Conservation (phyloP, 164 flowering plant species). For the Kingdonia uniflora region DNA sequence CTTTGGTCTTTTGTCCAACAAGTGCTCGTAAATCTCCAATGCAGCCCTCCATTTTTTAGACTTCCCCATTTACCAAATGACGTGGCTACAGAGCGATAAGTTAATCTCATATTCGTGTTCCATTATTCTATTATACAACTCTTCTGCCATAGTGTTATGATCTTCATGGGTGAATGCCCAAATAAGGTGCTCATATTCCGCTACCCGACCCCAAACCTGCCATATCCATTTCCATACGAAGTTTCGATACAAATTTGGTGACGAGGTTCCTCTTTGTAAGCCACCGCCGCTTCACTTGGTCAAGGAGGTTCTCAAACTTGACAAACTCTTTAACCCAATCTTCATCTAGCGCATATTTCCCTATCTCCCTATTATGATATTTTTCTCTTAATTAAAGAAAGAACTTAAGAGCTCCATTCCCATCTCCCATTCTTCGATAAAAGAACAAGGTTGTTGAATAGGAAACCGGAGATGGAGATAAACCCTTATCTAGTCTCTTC, state of each 20-base stretch:
- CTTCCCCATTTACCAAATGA: slow-evolving; percentile 93
- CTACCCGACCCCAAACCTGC: slow-evolving; percentile 41
- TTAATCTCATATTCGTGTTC: slow-evolving; percentile 53
- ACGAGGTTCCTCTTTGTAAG: slow-evolving; percentile 29
- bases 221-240: slow-evolving; percentile 54
- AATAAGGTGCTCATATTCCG: slow-evolving; percentile 59
- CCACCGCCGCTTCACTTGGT: slow-evolving; percentile 72
- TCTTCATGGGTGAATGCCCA: slow-evolving; percentile 89
- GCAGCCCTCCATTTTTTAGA: too few species aligned
- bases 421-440: slow-evolving; percentile 71
- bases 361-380: slow-evolving; percentile 49
- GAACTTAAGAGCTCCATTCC: too few species aligned
- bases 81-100: slow-evolving; percentile 83
- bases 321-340: slow-evolving; percentile 60
- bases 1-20: too few species aligned
- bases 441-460: slow-evolving; percentile 76
- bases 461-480: slow-evolving; percentile 57
- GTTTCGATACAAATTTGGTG: slow-evolving; percentile 42
- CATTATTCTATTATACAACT: slow-evolving; percentile 61
- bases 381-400: too few species aligned
- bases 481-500: slow-evolving; percentile 41
- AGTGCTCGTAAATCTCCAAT: slow-evolving; percentile 78
- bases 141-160: slow-evolving; percentile 63
- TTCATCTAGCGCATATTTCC: slow-evolving; percentile 20
- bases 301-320: slow-evolving; percentile 55